Conservation (phyloP, 371 early-diverging fungal genomes). For the Chytridiales sp. region DNA sequence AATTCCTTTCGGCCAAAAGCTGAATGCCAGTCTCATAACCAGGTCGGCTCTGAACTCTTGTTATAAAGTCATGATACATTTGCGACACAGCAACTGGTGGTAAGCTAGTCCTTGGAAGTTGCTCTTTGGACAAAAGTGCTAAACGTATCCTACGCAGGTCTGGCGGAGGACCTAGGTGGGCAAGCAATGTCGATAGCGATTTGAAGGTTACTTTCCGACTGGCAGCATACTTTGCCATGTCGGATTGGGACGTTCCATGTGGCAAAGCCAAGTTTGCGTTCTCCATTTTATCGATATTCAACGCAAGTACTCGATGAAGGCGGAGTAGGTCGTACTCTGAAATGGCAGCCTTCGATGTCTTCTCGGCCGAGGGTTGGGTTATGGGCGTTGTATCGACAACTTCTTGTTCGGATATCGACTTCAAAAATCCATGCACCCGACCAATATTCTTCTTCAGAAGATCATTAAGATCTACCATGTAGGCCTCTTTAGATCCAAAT, state of each 20-base stretch:
- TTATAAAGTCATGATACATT: slow-evolving; percentile 9
- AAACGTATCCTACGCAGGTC: slow-evolving; percentile 49
- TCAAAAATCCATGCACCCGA: slow-evolving; percentile 62
- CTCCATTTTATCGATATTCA: slow-evolving; percentile 45
- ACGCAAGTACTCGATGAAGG: slow-evolving; percentile 38
- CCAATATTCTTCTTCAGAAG: slow-evolving; percentile 39
- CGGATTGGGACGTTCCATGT: neutral
- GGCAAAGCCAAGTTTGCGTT: slow-evolving; percentile 12
- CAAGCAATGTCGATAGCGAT: slow-evolving; percentile 75
- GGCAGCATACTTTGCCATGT: no score
- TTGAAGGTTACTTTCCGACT: slow-evolving; percentile 50
- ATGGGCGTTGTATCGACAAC: no score
- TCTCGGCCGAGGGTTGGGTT: neutral
- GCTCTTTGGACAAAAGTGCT: slow-evolving; percentile 22
- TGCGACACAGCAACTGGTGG: slow-evolving; percentile 4
- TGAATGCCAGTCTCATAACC: slow-evolving; percentile 39
- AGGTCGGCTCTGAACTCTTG: slow-evolving; percentile 29
- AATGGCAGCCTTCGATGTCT: neutral
- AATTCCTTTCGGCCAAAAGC: slow-evolving; percentile 57
- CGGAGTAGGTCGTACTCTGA: slow-evolving; percentile 34
- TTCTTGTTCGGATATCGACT: slow-evolving; percentile 38
- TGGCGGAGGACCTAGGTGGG: slow-evolving; percentile 80
- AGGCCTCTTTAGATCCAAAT: slow-evolving; percentile 91
- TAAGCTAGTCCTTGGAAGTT: neutral
- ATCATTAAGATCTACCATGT: slow-evolving; percentile 80